These are phyloP conservation scores for Paramecium caudatum DNA, from an alignment of 73 alveolate species.

Conservation along the genomic window DNA sequence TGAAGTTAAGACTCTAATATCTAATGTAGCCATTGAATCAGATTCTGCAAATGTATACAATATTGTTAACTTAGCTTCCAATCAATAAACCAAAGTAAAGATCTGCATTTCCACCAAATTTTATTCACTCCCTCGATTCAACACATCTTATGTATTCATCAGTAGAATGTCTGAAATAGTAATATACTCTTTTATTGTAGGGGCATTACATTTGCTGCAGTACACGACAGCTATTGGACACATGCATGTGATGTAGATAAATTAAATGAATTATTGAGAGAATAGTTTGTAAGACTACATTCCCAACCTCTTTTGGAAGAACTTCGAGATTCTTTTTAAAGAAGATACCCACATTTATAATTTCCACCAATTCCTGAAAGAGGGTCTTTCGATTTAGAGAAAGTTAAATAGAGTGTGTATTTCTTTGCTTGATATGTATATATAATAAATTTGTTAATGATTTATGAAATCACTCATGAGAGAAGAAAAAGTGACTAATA, in stretches of 20 bases:
- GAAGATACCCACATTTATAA: slow-evolving; percentile 85
- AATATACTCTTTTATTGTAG: not conserved
- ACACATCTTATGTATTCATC: slow-evolving; percentile 97
- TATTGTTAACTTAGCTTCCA: slow-evolving; percentile 78
- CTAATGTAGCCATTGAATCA: slow-evolving; percentile 30
- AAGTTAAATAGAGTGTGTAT: slow-evolving; percentile 75
- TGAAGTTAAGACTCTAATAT: slow-evolving; percentile 60
- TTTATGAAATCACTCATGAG: not conserved
- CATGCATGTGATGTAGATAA: slow-evolving; percentile 89
- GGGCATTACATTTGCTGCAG: slow-evolving; percentile 94
- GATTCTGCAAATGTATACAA: slow-evolving; percentile 43
- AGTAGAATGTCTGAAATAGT: slow-evolving; percentile 80
- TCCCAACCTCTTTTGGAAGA: slow-evolving; percentile 86
- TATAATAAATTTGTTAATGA: not conserved
- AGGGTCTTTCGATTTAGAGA: slow-evolving; percentile 81
- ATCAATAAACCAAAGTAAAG: slow-evolving; percentile 88
- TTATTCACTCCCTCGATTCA: slow-evolving; percentile 92
- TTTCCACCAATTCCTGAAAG: slow-evolving; percentile 89
- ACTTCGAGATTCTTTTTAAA: slow-evolving; percentile 78
- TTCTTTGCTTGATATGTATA: slow-evolving; percentile 77
- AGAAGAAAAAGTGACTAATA: not conserved
- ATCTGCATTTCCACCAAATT: slow-evolving; percentile 96
- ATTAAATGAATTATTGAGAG: slow-evolving; percentile 82
- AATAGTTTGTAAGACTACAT: slow-evolving; percentile 85
- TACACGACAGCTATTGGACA: slow-evolving; percentile 94